Percentiles rank a stretch among this genome's conserved stretches.
phyloP scores from a whole-genome alignment of 2,329 filamentous ascomycete species.

The Neonectria punicea region DNA sequence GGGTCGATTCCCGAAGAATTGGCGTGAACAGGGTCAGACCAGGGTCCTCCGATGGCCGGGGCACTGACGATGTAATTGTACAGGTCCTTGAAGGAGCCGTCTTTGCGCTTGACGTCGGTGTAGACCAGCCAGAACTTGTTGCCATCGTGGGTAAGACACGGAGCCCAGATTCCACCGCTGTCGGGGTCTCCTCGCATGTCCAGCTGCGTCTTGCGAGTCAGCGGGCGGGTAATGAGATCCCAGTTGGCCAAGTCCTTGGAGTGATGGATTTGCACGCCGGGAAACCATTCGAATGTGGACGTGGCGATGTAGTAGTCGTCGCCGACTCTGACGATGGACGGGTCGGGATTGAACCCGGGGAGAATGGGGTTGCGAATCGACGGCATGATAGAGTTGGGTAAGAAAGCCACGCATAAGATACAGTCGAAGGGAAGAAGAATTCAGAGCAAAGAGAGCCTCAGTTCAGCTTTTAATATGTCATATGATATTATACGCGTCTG shows the following conservation, averaged over 20 bases:
- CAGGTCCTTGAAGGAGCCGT: conserved; percentile 72
- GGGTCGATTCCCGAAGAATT: conserved; percentile 73
- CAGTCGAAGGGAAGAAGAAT: neutral
- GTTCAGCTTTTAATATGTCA: neutral
- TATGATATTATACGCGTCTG: neutral
- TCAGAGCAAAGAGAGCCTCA: neutral
- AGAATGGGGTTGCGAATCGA: conserved; percentile 64
- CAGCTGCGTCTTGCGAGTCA: conserved; percentile 61
- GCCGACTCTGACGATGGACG: conserved; percentile 63
- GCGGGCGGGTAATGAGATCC: conserved; percentile 57
- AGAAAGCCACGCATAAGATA: neutral
- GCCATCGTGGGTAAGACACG: conserved; percentile 70
- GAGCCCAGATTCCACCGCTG: conserved; percentile 72
- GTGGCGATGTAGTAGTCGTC: conserved; percentile 66
- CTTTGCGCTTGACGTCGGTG: conserved; percentile 74
- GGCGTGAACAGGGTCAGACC: conserved; percentile 68
- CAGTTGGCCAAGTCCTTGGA: conserved; percentile 65
- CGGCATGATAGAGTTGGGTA: conserved; percentile 50
- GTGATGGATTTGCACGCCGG: conserved; percentile 65
- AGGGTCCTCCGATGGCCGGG: conserved; percentile 64
- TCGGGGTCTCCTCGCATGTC: conserved; percentile 70
- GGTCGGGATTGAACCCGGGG: conserved; percentile 67
- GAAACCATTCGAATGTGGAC: conserved; percentile 66
- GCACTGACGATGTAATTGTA: conserved; percentile 72
- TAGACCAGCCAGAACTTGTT: conserved; percentile 71